Evolutionary conservation across 2,329 filamentous ascomycete genomes (phyloP).

Genomic region (Aspergillus ibericus): DNA sequence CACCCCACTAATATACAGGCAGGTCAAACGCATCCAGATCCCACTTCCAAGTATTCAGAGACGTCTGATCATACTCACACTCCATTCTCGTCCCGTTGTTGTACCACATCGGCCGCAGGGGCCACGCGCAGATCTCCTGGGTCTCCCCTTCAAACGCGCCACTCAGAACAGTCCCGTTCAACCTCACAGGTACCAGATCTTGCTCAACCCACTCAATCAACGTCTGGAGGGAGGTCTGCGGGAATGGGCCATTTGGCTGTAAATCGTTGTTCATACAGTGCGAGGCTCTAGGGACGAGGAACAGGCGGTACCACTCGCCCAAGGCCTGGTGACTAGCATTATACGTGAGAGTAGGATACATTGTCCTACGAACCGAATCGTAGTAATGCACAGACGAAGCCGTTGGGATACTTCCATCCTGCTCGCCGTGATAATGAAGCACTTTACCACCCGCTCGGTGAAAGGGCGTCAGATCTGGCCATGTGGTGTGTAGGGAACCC

Average conservation of each 20-base stretch:
- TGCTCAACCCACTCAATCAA: conserved; percentile 55
- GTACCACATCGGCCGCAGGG: conserved; percentile 21
- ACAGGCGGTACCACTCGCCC: conserved; percentile 54
- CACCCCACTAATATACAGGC: background rate
- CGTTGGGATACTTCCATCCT: conserved; percentile 52
- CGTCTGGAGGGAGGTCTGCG: conserved; percentile 45
- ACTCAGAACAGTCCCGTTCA: conserved; percentile 40
- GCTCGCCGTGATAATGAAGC: conserved; percentile 58
- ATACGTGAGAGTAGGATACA: conserved; percentile 46
- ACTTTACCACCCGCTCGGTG: conserved; percentile 50
- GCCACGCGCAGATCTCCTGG: conserved; percentile 25
- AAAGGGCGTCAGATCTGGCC: conserved; percentile 33
- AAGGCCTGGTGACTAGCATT: conserved; percentile 44
- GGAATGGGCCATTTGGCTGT: conserved; percentile 43
- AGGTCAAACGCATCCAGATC: background rate
- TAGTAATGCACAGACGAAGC: conserved; percentile 56
- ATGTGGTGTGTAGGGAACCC: conserved; percentile 53
- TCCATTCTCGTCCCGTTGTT: conserved; percentile 10
- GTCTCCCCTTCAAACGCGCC: conserved; percentile 19
- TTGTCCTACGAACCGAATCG: conserved; percentile 51
- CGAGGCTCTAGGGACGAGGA: conserved; percentile 52
- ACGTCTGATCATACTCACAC: background rate
- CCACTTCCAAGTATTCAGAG: background rate
- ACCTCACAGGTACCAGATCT: conserved; percentile 40
- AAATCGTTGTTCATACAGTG: conserved; percentile 48